Evolutionary conservation across 208 protist genomes (phyloP), one percentile per base, ranked within the genome.

Genomic region (Acanthamoeba healyi): DNA sequence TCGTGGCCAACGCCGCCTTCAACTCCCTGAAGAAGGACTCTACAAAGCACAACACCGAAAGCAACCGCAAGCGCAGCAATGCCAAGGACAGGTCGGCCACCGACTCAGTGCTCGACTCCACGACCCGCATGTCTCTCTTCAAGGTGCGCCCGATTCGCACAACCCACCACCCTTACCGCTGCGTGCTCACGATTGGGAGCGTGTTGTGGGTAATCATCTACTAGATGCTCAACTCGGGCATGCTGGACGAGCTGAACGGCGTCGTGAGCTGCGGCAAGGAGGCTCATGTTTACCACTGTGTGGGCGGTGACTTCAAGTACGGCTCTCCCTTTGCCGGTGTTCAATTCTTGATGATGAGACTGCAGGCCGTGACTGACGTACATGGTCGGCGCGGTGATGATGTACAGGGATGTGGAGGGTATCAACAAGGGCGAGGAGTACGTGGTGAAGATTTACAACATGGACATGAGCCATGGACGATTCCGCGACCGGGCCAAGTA

Each of bases 401-500:
- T n/a, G n/a, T n/a, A 54, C 26, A 92, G 87, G 51, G 87, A 92
- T n/a, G 46, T 92, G 46, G 61, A 92, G 61, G 87, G 46, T 1
- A n/a, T 92, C 19, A 92, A 92, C 19, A 67, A 92, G 61, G 87
- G 29, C 24, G 97, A 97, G 0, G 96, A 97, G 72, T 95, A 96
- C 36, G 99, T 98, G 1, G 72, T 99, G 56, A 99, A 99, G 97
- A 98, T 99, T 9, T 99, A 99, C 97, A 99, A 99, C 95, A 99
- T 99, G 17, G 99, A 98, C 51, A 99, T 99, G 87, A 77, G 61
- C 56, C 81, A 88, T 94, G 96, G 99, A 10, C 98, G 99, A n/a
- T 99, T 99, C 97, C 99, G 99, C 94, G 99, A 99, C 97, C 96
- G 99, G 49, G 98, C 99, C 84, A 94, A 98, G 95, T 99, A 99